Percentiles rank a stretch among this genome's conserved stretches.
Conservation (phyloP, 192 early-diverging fungal species). For the Coemansia reversa region DNA sequence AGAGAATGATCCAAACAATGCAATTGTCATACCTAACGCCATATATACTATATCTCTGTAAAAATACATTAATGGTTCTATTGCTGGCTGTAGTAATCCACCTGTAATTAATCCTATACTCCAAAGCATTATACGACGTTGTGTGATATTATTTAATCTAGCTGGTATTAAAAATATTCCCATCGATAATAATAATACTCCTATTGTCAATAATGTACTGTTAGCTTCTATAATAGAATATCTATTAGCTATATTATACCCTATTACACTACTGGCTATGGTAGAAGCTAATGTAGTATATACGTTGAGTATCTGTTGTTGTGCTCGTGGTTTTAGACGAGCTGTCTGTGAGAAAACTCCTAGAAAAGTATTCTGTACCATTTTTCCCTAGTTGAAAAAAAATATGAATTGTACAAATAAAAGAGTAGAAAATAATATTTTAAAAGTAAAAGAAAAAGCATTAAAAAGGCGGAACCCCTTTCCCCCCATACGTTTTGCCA, state of each 20-base stretch:
- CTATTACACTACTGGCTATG: constrained; percentile 12
- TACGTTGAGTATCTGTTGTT: constrained; percentile 23
- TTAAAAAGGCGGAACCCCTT: background rate
- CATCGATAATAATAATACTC: background rate
- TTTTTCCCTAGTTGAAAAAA: constrained; percentile 8
- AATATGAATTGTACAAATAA: background rate
- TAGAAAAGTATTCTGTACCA: constrained; percentile 8
- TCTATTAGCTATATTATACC: constrained; percentile 14
- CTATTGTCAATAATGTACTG: background rate
- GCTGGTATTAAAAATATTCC: constrained; percentile 13
- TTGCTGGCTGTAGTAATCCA: constrained; percentile 5
- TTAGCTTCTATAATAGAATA: background rate
- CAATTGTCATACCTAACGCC: constrained; percentile 11
- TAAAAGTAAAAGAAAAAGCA: constrained; percentile 1
- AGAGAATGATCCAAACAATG: constrained; percentile 35
- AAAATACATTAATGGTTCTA: constrained; percentile 7
- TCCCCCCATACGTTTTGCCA: too few species aligned
- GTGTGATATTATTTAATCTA: constrained; percentile 12
- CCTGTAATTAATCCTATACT: constrained; percentile 7
- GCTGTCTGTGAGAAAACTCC: constrained; percentile 24
- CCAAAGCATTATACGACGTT: constrained; percentile 29
- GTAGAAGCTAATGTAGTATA: constrained; percentile 20
- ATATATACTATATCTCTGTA: constrained; percentile 16
- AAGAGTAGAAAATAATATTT: background rate
- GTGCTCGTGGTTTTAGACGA: constrained; percentile 15